These are phyloP conservation scores for Ceratocystis lukuohia DNA, from an alignment of 2,329 filamentous ascomycete genomes.

Conservation along the genomic window DNA sequence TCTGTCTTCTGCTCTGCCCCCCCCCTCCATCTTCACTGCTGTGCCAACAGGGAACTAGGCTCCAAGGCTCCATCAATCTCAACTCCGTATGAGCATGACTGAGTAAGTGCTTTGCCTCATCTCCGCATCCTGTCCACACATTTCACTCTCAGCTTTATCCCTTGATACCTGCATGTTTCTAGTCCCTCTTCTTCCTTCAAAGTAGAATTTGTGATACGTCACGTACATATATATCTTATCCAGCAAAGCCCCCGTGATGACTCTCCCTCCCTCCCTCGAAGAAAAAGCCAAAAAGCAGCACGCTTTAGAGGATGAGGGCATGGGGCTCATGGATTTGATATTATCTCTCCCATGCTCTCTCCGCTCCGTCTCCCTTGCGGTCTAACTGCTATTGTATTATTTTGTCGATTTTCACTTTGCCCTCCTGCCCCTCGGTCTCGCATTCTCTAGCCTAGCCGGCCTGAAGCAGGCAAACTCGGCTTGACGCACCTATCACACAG, in stretches of 20 bases:
- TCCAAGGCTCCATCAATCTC: background rate
- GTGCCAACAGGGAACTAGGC: background rate
- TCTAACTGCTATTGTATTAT: background rate
- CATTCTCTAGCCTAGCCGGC: no score
- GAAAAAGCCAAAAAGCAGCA: no score
- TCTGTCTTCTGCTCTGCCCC: background rate
- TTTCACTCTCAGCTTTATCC: constrained; percentile 1
- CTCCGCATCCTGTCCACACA: no score
- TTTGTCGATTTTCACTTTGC: background rate
- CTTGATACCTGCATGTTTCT: constrained; percentile 7
- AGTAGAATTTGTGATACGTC: background rate
- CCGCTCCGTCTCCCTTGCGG: background rate
- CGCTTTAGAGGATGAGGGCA: no score
- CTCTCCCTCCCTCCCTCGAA: background rate
- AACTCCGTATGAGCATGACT: background rate
- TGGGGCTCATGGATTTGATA: no score
- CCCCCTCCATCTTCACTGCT: background rate
- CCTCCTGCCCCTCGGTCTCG: background rate
- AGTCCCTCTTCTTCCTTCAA: background rate
- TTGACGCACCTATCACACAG: no score
- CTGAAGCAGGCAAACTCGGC: no score
- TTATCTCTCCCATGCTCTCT: no score
- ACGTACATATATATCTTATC: background rate
- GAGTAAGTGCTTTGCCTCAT: no score
- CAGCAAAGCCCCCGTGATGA: background rate